Base-by-base conservation (phyloP, 176 grass and related monocot genomes). In the Alloteropsis semialata region DNA sequence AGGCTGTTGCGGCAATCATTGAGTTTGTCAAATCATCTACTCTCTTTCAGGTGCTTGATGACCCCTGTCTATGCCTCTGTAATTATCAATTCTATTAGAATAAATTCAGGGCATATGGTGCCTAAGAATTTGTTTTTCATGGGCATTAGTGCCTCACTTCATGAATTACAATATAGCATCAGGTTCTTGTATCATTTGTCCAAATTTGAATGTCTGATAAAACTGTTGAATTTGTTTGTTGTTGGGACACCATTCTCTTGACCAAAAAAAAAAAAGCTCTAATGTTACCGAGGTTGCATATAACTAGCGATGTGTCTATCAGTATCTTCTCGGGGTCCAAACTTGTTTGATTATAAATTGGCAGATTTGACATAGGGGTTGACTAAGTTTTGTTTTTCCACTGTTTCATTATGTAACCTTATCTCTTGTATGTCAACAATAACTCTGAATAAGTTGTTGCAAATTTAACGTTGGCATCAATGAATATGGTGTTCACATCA, bases 1-100 rank as follows among this genome's bases (percentile, higher is more conserved):
- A 99, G 69, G 89, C 93, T 82, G 83, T 81, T 5, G 82, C 82
- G 25, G 87, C 93, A 56, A 86, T 99, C 48, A 25, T 93, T 41
- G 96, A 99, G 74, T 96, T 96, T 61, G 88, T 99, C 7, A 99
- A 85, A 69, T 92, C 91, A 34, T 57, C 93, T 25, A 81, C 77
- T 71, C 70, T 96, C 67, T 93, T 87, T 84, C 93, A 95, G 91
- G 93, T 99, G 90, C 24, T 69, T 65, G 16, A 7, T 56, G 77
- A 50, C 44, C 45, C 22, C 3, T 22, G 7, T 11, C 33, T 7
- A 81, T 17, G 39, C 25, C 24, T 73, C 24, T 7, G 15, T 22
- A 18, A 18, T 44, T 30, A 54, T 14, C 15, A 7, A 32, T 39
- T 66, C 1, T 3, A 2, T 44, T 6, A 16, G 34, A n/a, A 12